Percentiles rank a stretch among this genome's conserved stretches.
Conservation (phyloP, 257 asterid genomes). For the Plantago ovata region DNA sequence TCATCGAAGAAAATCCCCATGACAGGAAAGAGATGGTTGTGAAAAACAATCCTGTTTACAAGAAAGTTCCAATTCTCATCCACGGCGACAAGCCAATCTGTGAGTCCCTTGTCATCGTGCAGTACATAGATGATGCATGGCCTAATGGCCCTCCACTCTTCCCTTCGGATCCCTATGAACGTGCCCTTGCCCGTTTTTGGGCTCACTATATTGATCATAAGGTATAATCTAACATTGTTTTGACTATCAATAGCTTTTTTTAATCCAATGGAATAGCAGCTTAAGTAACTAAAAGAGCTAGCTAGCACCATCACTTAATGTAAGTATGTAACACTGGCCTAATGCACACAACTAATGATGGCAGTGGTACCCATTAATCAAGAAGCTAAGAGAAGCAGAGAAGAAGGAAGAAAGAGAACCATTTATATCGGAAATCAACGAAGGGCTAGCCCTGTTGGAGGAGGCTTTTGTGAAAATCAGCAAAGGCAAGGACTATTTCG, state of each 20-base stretch:
- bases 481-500: conserved; percentile 39
- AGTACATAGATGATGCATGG: conserved; percentile 51
- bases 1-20: no score
- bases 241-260: no score
- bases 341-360: no score
- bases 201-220: conserved; percentile 33
- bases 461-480: conserved; percentile 31
- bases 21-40: conserved; percentile 39
- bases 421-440: conserved; percentile 16
- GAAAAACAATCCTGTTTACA: conserved; percentile 36
- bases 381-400: conserved; percentile 18
- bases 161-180: conserved; percentile 43
- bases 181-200: conserved; percentile 48
- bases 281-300: no score
- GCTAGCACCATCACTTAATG: no score
- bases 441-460: conserved; percentile 27
- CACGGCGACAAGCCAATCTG: conserved; percentile 33
- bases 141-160: conserved; percentile 34
- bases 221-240: conserved; percentile 4
- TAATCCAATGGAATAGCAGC: no score
- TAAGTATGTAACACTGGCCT: no score
- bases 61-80: conserved; percentile 48
- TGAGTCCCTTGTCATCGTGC: conserved; percentile 42
- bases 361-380: conserved; percentile 15
- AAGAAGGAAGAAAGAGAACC: conserved; percentile 17